Base-by-base conservation (phyloP, 345 rosid genomes). In the Raphanus raphanistrum region DNA sequence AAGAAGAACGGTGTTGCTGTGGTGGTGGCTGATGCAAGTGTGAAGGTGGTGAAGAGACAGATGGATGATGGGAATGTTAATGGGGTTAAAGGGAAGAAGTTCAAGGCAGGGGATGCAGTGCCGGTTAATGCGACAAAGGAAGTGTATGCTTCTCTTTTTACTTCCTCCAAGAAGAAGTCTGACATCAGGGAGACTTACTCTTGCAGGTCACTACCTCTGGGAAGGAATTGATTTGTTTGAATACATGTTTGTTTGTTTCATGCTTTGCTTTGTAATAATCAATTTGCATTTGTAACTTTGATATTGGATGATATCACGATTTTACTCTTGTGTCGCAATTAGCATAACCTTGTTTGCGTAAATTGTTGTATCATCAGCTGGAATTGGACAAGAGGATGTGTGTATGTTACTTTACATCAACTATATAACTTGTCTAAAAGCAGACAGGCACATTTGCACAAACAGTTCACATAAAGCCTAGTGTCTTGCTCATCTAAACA, bases 121-220 rank as follows among this genome's bases (percentile, higher is more conserved):
- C 99, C 99, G 0, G 81, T 86, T 31, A 84, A 93, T 87, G 93
- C 99, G 1, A 96, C 85, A 0, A 90, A 90, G 85, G 90, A 87
- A 70, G 95, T 93, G 2, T 91, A 90, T 79, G 93, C 99, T 29
- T 96, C 98, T 1, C 87, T 96, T 16, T 96, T 96, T 80, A 91
- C 94, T 9, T 91, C 97, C 0, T 93, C 96, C 0, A 91, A 70
- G 82, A 93, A 91, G 78, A 93, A 91, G 79, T 57, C 82, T 0
- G 71, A 85, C 76, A 88, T 95, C 69, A 90, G 87, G 81, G 98
- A 96, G 87, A 96, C 99, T 3, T 93, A 50, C 84, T 29, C 81
- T 32, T 93, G 98, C 80, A 89, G 98, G 75, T 93, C 98, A 0
- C 96, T 93, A 1, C 96, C 97, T 0, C 90, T 93, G n/a, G 94